Conservation (phyloP, 371 early-diverging fungal species). For the Basidiobolus meristosporus region DNA sequence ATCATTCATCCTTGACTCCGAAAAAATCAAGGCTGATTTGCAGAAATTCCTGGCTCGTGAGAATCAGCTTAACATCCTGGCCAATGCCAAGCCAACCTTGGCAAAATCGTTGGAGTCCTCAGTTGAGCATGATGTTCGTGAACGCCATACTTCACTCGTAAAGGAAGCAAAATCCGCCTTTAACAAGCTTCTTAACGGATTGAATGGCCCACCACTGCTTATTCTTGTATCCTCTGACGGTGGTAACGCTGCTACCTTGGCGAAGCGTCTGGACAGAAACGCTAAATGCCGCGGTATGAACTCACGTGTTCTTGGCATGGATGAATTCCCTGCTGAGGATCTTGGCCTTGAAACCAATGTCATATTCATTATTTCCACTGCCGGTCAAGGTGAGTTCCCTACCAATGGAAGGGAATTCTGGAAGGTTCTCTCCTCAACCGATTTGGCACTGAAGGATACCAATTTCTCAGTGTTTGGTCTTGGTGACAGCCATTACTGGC, state of each 20-base stretch:
- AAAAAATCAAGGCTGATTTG: conserved; percentile 60
- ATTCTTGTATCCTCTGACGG: conserved; percentile 80
- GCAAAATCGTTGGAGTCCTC: conserved; percentile 19
- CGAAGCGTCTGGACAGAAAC: conserved; percentile 59
- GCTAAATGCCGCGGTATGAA: conserved; percentile 61
- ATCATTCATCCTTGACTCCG: conserved; percentile 68
- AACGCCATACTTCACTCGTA: conserved; percentile 22
- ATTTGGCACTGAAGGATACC: conserved; percentile 26
- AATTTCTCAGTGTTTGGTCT: conserved; percentile 70
- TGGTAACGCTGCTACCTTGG: conserved; percentile 68
- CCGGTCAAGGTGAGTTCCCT: conserved; percentile 92
- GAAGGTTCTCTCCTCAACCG: conserved; percentile 35
- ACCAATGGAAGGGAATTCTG: conserved; percentile 73
- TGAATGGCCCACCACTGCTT: conserved; percentile 57
- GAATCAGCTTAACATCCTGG: conserved; percentile 54
- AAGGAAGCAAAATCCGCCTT: conserved; percentile 42
- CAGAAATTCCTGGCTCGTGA: conserved; percentile 65
- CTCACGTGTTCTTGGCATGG: conserved; percentile 55
- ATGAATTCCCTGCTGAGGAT: conserved; percentile 63
- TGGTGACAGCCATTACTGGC: conserved; percentile 93
- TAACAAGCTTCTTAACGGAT: conserved; percentile 35
- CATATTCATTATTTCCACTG: conserved; percentile 61
- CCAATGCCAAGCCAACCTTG: conserved; percentile 36
- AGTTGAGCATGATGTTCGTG: conserved; percentile 19
- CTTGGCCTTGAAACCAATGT: conserved; percentile 52